These are phyloP conservation scores for Phaffomyces thermotolerans DNA, from an alignment of 805 yeast species.

Conservation along the genomic window DNA sequence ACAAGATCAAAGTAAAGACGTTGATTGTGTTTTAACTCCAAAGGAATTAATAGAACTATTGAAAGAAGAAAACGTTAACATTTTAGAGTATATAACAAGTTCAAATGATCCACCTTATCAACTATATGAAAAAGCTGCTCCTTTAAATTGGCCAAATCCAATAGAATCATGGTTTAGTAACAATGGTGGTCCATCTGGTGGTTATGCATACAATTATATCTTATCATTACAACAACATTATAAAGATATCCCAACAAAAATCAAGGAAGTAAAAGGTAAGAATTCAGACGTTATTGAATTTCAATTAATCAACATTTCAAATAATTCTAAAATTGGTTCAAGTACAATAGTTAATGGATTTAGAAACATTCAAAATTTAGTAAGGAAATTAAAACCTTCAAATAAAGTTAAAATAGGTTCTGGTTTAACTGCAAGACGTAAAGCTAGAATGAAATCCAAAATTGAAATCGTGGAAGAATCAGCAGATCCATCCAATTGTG, in stretches of 20 bases:
- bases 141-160: constrained; percentile 54
- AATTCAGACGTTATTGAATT: constrained; percentile 68
- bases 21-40: constrained; percentile 92
- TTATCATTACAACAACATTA: constrained; percentile 27
- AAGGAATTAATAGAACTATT: constrained; percentile 74
- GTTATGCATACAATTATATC: constrained; percentile 72
- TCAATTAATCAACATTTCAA: constrained; percentile 37
- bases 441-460: constrained; percentile 9
- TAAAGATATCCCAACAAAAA: constrained; percentile 16
- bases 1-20: constrained; percentile 38
- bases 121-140: constrained; percentile 36
- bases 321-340: constrained; percentile 38
- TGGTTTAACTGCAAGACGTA: constrained; percentile 22
- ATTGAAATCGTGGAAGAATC: constrained; percentile 12
- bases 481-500: constrained; percentile 62
- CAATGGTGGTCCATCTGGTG: constrained; percentile 82
- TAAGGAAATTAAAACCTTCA: constrained; percentile 51
- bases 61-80: constrained; percentile 41
- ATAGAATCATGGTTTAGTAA: constrained; percentile 64
- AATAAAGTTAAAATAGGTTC: constrained; percentile 21
- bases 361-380: constrained; percentile 88
- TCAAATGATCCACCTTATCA: constrained; percentile 10
- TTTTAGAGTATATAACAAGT: constrained; percentile 23
- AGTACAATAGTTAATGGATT: constrained; percentile 82
- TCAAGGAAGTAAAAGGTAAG: constrained; percentile 50